Evolutionary conservation across 2,329 filamentous ascomycete genomes (phyloP).

Genomic region (Penicillium sp.): DNA sequence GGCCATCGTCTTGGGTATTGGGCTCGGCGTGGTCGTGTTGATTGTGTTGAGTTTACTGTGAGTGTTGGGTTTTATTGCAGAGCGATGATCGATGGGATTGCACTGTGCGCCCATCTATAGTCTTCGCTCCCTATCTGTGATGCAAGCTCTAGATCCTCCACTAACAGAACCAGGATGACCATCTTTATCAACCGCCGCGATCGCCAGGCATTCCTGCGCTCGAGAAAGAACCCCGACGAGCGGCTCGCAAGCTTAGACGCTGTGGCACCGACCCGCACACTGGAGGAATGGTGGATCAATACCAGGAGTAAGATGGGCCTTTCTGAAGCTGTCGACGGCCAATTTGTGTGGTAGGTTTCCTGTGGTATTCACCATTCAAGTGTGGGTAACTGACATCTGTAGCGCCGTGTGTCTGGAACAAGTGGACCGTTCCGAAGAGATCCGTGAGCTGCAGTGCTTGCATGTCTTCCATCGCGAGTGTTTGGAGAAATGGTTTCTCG

Average conservation of each 20-base stretch:
- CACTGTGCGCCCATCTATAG: neutral
- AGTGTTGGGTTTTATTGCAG: too few relatives aligned
- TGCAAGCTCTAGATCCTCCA: slow-evolving; percentile 3
- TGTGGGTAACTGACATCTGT: slow-evolving; percentile 1
- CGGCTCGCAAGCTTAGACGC: slow-evolving; percentile 34
- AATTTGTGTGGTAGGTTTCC: slow-evolving; percentile 34
- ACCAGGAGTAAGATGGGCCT: slow-evolving; percentile 30
- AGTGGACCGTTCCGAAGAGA: slow-evolving; percentile 32
- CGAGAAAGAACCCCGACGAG: slow-evolving; percentile 24
- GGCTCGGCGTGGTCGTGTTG: slow-evolving; percentile 28
- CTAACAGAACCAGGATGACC: slow-evolving; percentile 23
- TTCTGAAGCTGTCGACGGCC: slow-evolving; percentile 30
- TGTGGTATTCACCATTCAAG: slow-evolving; percentile 1
- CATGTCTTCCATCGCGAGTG: slow-evolving; percentile 40
- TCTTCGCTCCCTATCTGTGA: slow-evolving; percentile 1
- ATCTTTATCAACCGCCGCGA: slow-evolving; percentile 33
- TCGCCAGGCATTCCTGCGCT: slow-evolving; percentile 15
- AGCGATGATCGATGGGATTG: too few relatives aligned
- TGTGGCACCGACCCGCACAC: slow-evolving; percentile 32
- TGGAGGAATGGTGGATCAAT: slow-evolving; percentile 36
- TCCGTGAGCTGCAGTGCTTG: slow-evolving; percentile 36
- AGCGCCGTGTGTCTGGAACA: slow-evolving; percentile 38
- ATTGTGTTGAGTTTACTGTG: slow-evolving; percentile 32
- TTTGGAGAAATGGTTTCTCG: slow-evolving; percentile 38
- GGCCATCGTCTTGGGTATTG: slow-evolving; percentile 31